phyloP scores from a whole-genome alignment of 1,139 yeast species.

The Maudiozyma humilis region DNA sequence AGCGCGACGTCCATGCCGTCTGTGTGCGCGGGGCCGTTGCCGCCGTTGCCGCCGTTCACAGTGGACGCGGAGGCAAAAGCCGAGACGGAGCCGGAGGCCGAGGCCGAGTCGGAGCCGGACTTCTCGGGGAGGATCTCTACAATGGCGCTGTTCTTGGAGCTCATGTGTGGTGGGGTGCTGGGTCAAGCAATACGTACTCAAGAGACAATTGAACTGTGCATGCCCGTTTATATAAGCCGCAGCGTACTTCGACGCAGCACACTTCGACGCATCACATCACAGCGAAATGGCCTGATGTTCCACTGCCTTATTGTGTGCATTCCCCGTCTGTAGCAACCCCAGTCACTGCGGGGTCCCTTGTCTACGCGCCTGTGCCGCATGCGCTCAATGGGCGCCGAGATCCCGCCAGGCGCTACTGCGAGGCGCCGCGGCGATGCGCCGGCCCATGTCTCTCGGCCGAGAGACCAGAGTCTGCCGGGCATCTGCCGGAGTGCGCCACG shows the following conservation, averaged over 20 bases:
- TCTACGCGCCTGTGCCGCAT: too few species aligned
- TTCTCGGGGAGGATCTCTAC: neutral
- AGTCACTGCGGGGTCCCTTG: neutral
- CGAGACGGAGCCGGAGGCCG: too few species aligned
- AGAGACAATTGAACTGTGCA: neutral
- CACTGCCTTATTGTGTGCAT: neutral
- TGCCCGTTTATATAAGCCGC: neutral
- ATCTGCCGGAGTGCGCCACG: neutral
- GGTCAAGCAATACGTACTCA: neutral
- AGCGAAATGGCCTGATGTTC: neutral
- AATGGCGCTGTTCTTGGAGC: neutral
- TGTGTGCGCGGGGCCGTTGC: neutral
- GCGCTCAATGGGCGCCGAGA: too few species aligned
- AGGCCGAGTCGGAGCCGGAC: too few species aligned
- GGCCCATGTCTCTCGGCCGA: neutral
- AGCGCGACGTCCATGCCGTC: slow-evolving; percentile 21
- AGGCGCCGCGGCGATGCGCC: neutral
- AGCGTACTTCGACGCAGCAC: too few species aligned
- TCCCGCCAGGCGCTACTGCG: neutral
- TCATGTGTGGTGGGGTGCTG: too few species aligned
- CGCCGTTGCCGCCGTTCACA: neutral
- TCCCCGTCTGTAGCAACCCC: neutral
- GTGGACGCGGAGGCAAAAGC: too few species aligned
- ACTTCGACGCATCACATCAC: too few species aligned
- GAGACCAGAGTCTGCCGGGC: neutral